Evolutionary conservation across 108 stramenopile species (phyloP), one percentile per base, ranked within the genome.

Genomic region (Nannochloropsis oceanica): DNA sequence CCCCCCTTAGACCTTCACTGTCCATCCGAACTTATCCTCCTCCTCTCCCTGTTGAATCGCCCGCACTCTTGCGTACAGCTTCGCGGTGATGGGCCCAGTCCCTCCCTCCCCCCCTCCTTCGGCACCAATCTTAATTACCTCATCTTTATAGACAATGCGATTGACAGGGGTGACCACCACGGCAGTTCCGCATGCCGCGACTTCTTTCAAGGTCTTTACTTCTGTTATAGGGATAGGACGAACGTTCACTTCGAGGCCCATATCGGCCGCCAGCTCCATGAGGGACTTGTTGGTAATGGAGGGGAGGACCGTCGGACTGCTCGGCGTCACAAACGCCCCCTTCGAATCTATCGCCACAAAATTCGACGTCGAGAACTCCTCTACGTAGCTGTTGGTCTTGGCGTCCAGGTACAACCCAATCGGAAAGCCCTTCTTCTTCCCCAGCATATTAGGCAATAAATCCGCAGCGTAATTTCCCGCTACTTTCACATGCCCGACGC

Each of bases 401-500:
- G 98, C 95, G 93, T 99, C 98, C 43, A 97, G 86, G 89, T 99
- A 99, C 80, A 99, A 43, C 42, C 95, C 95, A 87, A 99, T 96
- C 43, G 96, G 97, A 85, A 89, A 99, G 80, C 98, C 98, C 89
- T 93, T 93, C 92, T 98, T 94, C 91, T 97, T 97, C 79, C 94
- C 95, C 86, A 93, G 80, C 93, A 95, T 94, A 89, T 98, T 97
- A 13, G 98, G 98, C 79, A 98, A 88, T 83, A 99, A 90, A 86
- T 99, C 98, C 12, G 98, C 96, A 18, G 97, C 98, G 91, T 99
- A 99, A 90, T 99, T 99, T 5, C 98, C 98, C 10, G 98, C 98
- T 11, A 96, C 89, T 93, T 99, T 99, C 82, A 95, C 96, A 79
- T 86, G 87, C 34, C 98, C 98, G 7, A 99, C 98, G 73, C 98